Base-by-base conservation (phyloP, 345 rosid species). In the Euphorbia lathyris region DNA sequence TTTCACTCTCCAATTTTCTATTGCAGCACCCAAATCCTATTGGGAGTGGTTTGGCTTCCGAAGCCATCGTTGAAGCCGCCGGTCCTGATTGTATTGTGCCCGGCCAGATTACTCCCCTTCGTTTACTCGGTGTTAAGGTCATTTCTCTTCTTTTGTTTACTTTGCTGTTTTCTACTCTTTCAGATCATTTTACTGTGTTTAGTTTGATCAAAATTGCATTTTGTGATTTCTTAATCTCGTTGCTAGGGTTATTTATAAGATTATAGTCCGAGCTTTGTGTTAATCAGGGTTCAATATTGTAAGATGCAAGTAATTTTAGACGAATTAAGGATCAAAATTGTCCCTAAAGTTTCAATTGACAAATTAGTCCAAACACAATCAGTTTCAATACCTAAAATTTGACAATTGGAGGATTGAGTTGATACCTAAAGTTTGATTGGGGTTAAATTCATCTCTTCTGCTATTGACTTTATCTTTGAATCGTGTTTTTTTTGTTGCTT, bases 81-180 rank as follows among this genome's bases (percentile, higher is more conserved):
- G 96, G 98, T 9, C 91, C 97, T 2, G 97, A 91, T 70, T 91
- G 96, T 66, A 77, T 88, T 62, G 89, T 94, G 43, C 96, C 97
- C 10, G 97, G 98, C 1, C 95, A 87, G 75, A 80, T 87, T 64
- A 83, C 86, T 0, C 98, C 98, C 42, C 58, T 90, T 69, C 83
- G 84, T 9, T 69, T 94, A 20, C 93, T 94, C 36, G 98, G 98
- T 69, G 71, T 91, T 67, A 90, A 88, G 92, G 98, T 93, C 25
- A 23, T 7, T 47, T 1, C 29, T 58, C 26, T 40, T n/a, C 2
- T 51, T 2, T 14, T 57, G 17, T 45, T 34, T 13, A 5, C n/a
- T 45, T 30, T 6, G 5, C 19, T 27, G 30, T 38, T n/a, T 6
- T 57, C 13, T 9, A 25, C 9, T 38, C 30, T n/a, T 30, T 71